phyloP scores from a whole-genome alignment of 2,329 filamentous ascomycete genomes.

The Diaporthe ilicicola region DNA sequence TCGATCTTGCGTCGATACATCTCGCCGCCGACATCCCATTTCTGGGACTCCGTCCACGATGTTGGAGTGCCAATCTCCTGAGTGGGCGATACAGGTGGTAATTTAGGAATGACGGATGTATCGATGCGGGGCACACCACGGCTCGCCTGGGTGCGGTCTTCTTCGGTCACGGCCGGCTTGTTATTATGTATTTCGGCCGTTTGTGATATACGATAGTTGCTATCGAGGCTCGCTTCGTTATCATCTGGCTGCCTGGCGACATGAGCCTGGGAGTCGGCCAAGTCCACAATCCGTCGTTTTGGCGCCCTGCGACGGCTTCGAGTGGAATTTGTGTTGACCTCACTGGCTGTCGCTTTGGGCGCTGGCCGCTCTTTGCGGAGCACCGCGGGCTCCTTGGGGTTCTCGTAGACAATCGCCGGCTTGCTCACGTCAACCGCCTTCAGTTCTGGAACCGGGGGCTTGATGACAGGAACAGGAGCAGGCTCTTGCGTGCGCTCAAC shows the following conservation, averaged over 20 bases:
- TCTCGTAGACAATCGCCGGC: slow-evolving; percentile 65
- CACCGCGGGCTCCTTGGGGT: slow-evolving; percentile 57
- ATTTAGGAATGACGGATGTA: slow-evolving; percentile 46
- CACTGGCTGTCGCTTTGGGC: slow-evolving; percentile 63
- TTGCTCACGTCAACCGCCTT: slow-evolving; percentile 74
- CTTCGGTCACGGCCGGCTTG: slow-evolving; percentile 43
- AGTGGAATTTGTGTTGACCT: slow-evolving; percentile 65
- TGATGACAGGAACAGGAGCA: slow-evolving; percentile 80
- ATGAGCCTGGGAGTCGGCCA: slow-evolving; percentile 61
- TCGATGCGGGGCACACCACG: slow-evolving; percentile 49
- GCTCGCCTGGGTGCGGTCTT: slow-evolving; percentile 43
- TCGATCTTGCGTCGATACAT: slow-evolving; percentile 90
- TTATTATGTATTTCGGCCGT: slow-evolving; percentile 48
- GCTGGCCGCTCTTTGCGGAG: slow-evolving; percentile 68
- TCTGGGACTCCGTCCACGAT: slow-evolving; percentile 54
- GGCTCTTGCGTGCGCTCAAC: slow-evolving; percentile 82
- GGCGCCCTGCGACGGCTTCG: slow-evolving; percentile 65
- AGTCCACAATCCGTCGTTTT: slow-evolving; percentile 71
- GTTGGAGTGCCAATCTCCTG: slow-evolving; percentile 41
- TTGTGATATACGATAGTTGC: slow-evolving; percentile 57
- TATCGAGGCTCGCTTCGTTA: slow-evolving; percentile 35
- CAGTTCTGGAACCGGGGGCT: slow-evolving; percentile 70
- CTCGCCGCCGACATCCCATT: slow-evolving; percentile 77
- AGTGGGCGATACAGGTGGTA: slow-evolving; percentile 44
- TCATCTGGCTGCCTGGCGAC: slow-evolving; percentile 43